phyloP scores from a whole-genome alignment of 306 rosid species.

The Inga laurina region DNA sequence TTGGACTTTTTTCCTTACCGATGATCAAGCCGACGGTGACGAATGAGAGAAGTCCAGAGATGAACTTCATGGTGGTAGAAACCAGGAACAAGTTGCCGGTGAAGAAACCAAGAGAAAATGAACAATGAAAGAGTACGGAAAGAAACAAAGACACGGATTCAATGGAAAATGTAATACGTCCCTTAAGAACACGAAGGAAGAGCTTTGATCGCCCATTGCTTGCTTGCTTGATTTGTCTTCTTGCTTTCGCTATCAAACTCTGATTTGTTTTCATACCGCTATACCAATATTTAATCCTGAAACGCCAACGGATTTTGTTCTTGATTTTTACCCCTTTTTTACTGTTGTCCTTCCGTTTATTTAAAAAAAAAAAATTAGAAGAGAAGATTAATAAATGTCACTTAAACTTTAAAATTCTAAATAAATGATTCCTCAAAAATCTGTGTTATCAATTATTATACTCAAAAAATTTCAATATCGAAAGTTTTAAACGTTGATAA shows the following conservation, averaged over 20 bases:
- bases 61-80: slow-evolving; percentile 64
- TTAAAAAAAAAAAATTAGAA: no score
- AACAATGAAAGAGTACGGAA: not conserved
- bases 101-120: not conserved
- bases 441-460: no score
- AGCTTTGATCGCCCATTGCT: not conserved
- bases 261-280: not conserved
- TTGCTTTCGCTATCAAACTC: not conserved
- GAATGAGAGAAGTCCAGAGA: slow-evolving; percentile 77
- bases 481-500: no score
- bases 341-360: no score
- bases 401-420: no score
- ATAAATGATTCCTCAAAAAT: no score
- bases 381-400: no score
- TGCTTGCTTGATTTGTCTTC: not conserved
- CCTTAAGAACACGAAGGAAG: not conserved
- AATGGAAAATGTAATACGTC: not conserved
- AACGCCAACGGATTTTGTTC: not conserved
- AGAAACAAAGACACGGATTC: not conserved
- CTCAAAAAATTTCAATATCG: no score
- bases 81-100: slow-evolving; percentile 38
- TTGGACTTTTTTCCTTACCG: slow-evolving; percentile 34
- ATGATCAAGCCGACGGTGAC: slow-evolving; percentile 89
- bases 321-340: no score
- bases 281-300: not conserved